Conservation (phyloP, 2,329 filamentous ascomycete genomes). For the Blastomyces parvus region DNA sequence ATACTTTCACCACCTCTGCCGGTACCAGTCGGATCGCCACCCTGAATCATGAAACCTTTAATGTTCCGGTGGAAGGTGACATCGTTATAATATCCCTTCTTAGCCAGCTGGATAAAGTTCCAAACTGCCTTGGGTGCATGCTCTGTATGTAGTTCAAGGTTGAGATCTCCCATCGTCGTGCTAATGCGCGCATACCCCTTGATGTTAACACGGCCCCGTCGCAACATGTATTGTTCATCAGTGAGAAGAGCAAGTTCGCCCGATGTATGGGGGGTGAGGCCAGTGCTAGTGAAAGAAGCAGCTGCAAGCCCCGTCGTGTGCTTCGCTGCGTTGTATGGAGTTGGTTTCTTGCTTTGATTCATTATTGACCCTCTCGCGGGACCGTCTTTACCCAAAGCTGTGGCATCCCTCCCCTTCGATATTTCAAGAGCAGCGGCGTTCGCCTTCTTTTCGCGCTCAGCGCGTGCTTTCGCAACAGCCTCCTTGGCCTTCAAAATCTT, state of each 20-base stretch:
- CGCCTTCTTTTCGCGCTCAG: slow-evolving; percentile 54
- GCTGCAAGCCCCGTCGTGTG: slow-evolving; percentile 88
- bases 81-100: slow-evolving; percentile 80
- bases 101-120: slow-evolving; percentile 85
- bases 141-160: slow-evolving; percentile 82
- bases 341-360: slow-evolving; percentile 24
- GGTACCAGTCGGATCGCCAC: slow-evolving; percentile 86
- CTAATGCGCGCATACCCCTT: slow-evolving; percentile 87
- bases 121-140: slow-evolving; percentile 87
- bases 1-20: slow-evolving; percentile 82
- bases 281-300: slow-evolving; percentile 90
- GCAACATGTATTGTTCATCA: slow-evolving; percentile 95
- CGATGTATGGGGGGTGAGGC: slow-evolving; percentile 83
- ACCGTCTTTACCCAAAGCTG: slow-evolving; percentile 19
- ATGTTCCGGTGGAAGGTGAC: slow-evolving; percentile 90
- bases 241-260: slow-evolving; percentile 75
- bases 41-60: slow-evolving; percentile 94
- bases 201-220: slow-evolving; percentile 74
- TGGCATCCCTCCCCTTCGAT: slow-evolving; percentile 8
- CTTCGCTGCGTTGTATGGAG: slow-evolving; percentile 72
- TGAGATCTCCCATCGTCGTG: slow-evolving; percentile 76
- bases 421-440: slow-evolving; percentile 43
- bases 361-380: slow-evolving; percentile 14
- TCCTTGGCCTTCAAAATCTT: slow-evolving; percentile 89
- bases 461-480: slow-evolving; percentile 81